Evolutionary conservation across 805 yeast genomes (phyloP), one percentile per base, ranked within the genome.

Genomic region (Yarrowia bubula): DNA sequence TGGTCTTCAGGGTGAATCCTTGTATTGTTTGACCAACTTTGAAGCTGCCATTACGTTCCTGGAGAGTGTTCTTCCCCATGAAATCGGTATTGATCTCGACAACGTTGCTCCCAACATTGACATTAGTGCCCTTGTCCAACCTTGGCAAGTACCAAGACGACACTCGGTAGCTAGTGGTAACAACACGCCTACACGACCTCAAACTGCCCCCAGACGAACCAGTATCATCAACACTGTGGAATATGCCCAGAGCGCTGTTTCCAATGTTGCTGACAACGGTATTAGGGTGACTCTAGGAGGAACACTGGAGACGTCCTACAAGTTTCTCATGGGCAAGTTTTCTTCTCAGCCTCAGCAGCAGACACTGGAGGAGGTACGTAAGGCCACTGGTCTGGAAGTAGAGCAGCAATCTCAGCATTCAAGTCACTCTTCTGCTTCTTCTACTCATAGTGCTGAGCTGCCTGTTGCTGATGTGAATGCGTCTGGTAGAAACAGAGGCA

Each of bases 21-120:
- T 75, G 41, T 79, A 79, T 68, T 77, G 80, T 67, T 69, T 79
- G 43, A 79, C 82, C 17, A 79, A 79, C 66, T 70, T 78, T 42
- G 82, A 79, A 65, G 82, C 82, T 2, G 79, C 79, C 8, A 71
- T 77, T 10, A 74, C 73, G 35, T 74, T 78, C 55, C 60, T 79
- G 22, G 78, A 77, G 60, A 70, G 76, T 11, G 69, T 75, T 15
- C 72, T 75, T 15, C 67, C 75, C 39, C 72, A 73, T 6, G 68
- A 73, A 5, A 66, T 78, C 22, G 75, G 74, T 11, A 67, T 72
- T 22, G 74, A 69, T n/a, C 66, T 68, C 10, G 65, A 65, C 5
- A 76, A 74, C 8, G 51, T 67, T 38, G 44, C 68, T 14, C 60
- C 61, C 33, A 53, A 64, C 18, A 37, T 68, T 18, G 72, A 70